A percentile compares a stretch with the other conserved stretches of the same genome.
phyloP scores from a whole-genome alignment of 371 early-diverging fungal species.

The Nematocida homosporus region DNA sequence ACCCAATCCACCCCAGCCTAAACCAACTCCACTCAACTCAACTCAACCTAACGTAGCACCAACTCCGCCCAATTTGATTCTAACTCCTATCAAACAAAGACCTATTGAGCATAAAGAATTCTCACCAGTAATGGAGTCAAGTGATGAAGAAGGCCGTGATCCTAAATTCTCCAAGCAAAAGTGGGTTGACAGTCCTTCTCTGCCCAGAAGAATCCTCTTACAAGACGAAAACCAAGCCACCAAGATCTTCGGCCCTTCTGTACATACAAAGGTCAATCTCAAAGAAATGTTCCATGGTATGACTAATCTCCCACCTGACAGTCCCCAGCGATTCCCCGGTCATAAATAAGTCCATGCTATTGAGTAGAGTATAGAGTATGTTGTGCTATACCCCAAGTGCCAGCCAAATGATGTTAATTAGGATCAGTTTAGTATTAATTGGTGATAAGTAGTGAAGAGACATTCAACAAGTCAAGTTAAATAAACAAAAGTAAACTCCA shows the following conservation, averaged over 20 bases:
- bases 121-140: slow-evolving; percentile 38
- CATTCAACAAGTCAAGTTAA: no score
- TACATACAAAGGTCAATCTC: slow-evolving; percentile 52
- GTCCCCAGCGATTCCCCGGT: slow-evolving; percentile 29
- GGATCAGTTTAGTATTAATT: no score
- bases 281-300: slow-evolving; percentile 50
- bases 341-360: slow-evolving; percentile 2
- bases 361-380: background rate
- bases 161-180: slow-evolving; percentile 19
- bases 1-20: background rate
- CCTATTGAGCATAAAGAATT: background rate
- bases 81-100: background rate
- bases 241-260: slow-evolving; percentile 44
- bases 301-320: slow-evolving; percentile 40
- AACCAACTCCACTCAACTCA: background rate
- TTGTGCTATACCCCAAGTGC: no score
- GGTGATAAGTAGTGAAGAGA: no score
- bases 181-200: slow-evolving; percentile 54
- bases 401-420: no score
- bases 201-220: slow-evolving; percentile 37
- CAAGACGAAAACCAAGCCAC: slow-evolving; percentile 51
- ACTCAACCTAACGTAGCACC: background rate
- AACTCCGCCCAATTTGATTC: background rate
- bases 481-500: no score
- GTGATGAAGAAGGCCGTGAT: slow-evolving; percentile 26